Percentiles rank a stretch among this genome's conserved stretches.
phyloP scores from a whole-genome alignment of 1,139 yeast genomes.

The Yarrowia galli region DNA sequence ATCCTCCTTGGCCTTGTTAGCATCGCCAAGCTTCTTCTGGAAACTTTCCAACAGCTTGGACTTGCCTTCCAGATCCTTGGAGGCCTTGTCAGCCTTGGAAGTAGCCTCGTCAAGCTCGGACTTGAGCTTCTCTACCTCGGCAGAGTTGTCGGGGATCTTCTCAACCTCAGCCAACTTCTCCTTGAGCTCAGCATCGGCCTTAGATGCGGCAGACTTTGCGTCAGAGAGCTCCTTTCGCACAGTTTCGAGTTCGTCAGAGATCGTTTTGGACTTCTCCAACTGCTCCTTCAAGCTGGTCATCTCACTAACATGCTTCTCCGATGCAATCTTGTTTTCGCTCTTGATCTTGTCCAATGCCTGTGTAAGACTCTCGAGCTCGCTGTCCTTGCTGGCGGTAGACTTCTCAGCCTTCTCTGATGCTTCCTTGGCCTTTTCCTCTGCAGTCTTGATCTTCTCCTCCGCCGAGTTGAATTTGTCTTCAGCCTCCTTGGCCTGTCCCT shows the following conservation, averaged over 20 bases:
- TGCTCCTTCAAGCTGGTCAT: conserved; percentile 13
- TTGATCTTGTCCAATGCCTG: conserved; percentile 18
- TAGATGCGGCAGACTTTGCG: conserved; percentile 23
- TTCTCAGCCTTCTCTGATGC: conserved; percentile 4
- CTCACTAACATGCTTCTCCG: conserved; percentile 13
- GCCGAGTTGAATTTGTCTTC: background rate
- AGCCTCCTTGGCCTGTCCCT: conserved; percentile 3
- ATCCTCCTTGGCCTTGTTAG: conserved; percentile 32
- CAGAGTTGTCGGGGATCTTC: conserved; percentile 1
- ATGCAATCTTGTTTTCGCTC: conserved; percentile 26
- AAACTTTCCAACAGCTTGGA: conserved; percentile 41
- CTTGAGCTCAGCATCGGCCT: conserved; percentile 18
- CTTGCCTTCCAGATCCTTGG: conserved; percentile 39
- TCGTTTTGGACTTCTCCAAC: conserved; percentile 9
- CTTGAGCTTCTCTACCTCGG: conserved; percentile 25
- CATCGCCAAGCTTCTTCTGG: conserved; percentile 41
- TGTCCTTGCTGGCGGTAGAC: background rate
- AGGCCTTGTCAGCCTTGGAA: conserved; percentile 40
- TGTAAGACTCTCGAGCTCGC: conserved; percentile 3
- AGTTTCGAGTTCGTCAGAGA: conserved; percentile 16
- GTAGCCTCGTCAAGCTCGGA: conserved; percentile 11
- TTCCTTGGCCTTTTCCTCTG: conserved; percentile 1
- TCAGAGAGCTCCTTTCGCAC: conserved; percentile 31
- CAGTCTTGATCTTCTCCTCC: conserved; percentile 1
- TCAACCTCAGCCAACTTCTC: conserved; percentile 24